Percentiles rank a stretch among this genome's conserved stretches.
Conservation (phyloP, 352 stramenopile species). For the Pythium rishiriense region DNA sequence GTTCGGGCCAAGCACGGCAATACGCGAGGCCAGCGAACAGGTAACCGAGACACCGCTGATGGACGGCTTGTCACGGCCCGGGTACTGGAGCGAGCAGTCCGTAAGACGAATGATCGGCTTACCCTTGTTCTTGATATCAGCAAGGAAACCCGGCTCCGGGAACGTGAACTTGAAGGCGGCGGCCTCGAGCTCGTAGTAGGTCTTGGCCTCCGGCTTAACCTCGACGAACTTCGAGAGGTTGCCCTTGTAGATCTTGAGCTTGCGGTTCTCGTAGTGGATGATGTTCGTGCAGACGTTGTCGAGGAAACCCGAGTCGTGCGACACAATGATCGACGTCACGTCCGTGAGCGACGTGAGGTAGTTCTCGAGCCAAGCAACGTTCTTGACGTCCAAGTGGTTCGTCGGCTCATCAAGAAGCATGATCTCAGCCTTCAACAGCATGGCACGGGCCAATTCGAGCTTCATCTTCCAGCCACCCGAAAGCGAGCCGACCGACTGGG, state of each 20-base stretch:
- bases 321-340: conserved; percentile 94
- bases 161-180: conserved; percentile 88
- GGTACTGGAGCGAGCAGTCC: conserved; percentile 86
- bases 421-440: conserved; percentile 96
- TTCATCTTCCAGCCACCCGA: conserved; percentile 97
- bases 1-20: conserved; percentile 87
- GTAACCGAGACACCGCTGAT: conserved; percentile 85
- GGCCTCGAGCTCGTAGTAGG: conserved; percentile 88
- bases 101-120: conserved; percentile 90
- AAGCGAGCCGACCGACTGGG: conserved; percentile 88
- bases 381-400: conserved; percentile 94
- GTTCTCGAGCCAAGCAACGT: conserved; percentile 92
- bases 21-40: conserved; percentile 78
- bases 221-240: conserved; percentile 87
- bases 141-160: conserved; percentile 86
- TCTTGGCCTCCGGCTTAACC: conserved; percentile 86
- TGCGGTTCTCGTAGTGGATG: conserved; percentile 96
- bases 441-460: conserved; percentile 92
- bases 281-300: conserved; percentile 98
- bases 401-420: conserved; percentile 96
- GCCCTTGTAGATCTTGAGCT: conserved; percentile 89
- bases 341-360: conserved; percentile 89
- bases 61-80: conserved; percentile 71
- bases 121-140: conserved; percentile 90
- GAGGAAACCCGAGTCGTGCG: conserved; percentile 96